Evolutionary conservation across 306 rosid species (phyloP).

Genomic region (Lotus japonicus): DNA sequence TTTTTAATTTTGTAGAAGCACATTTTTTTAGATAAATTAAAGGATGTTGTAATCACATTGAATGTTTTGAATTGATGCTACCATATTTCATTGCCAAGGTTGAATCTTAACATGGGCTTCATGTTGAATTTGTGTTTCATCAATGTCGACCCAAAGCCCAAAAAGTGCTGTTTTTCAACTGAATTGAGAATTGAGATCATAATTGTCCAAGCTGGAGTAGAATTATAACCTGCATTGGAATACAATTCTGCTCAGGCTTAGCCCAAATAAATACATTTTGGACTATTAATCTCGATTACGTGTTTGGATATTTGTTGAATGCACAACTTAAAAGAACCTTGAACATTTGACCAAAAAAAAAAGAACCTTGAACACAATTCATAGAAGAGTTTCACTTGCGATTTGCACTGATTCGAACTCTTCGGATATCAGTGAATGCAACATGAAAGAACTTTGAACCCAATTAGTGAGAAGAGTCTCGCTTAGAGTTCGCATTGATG

Average conservation of each 20-base stretch:
- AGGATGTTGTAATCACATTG: neutral
- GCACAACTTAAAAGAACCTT: too few relatives aligned
- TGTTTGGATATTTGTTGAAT: neutral
- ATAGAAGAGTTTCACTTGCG: too few relatives aligned
- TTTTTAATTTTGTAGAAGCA: slow-evolving; percentile 23
- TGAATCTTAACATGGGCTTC: neutral
- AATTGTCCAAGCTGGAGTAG: neutral
- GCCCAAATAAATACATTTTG: neutral
- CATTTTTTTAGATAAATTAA: neutral
- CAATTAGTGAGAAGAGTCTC: too few relatives aligned
- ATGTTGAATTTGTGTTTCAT: neutral
- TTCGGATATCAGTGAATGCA: too few relatives aligned
- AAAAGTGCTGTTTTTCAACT: neutral
- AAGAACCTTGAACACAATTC: too few relatives aligned
- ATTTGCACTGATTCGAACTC: too few relatives aligned
- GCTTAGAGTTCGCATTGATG: too few relatives aligned
- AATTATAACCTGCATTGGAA: neutral
- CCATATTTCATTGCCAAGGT: neutral
- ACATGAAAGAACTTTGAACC: too few relatives aligned
- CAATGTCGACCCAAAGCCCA: neutral
- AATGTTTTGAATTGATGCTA: neutral
- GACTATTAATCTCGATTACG: neutral
- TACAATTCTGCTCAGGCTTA: neutral
- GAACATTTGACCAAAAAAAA: too few relatives aligned
- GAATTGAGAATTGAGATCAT: neutral